Evolutionary conservation across 495 filamentous ascomycete species (phyloP), one percentile per base, ranked within the genome.

Genomic region (Apodospora peruviana): DNA sequence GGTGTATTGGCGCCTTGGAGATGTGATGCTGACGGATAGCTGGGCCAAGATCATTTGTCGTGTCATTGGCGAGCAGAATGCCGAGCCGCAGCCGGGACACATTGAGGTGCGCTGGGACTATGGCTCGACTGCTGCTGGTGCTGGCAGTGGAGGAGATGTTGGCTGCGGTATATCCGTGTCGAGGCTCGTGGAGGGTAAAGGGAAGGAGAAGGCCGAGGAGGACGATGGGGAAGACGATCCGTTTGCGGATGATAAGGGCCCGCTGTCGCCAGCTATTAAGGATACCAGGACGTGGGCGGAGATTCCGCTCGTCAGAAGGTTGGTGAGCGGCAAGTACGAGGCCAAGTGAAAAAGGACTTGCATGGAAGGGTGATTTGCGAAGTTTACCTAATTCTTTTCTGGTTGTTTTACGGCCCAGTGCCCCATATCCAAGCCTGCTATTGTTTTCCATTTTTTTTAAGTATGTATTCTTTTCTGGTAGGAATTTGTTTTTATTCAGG

Each of bases 1-100:
- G 4, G 83, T 96, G 12, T 88, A 82, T 61, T 99, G 93, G 93
- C 85, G 84, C 43, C 71, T 97, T 11, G 88, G 87, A 19, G 94
- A 97, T 56, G 64, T 91, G 11, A 78, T 73, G 0, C 64, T 97
- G 12, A 79, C 84, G 29, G 76, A 65, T 0, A 66, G 68, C 44
- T 71, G 67, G 51, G 74, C 83, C 57, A 90, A 87, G 67, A 78
- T 94, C 45, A 83, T 94, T 7, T 88, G 84, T 47, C 81, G 90
- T 8, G 88, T 96, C 21, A 64, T 75, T 50, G 77, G 82, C 44
- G 81, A 85, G 12, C 80, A 86, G n/a, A 87, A 87, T 38, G 74
- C 75, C 0, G 82, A 86, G 60, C 90, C 87, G 2, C 80, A 80
- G 59, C 83, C 86, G 23, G 88, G 89, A 2, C 77, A 77, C 35